Percentiles rank a stretch among this genome's conserved stretches.
phyloP scores from a whole-genome alignment of 768 basidiomycete species.

The Panaeolus cyanescens region DNA sequence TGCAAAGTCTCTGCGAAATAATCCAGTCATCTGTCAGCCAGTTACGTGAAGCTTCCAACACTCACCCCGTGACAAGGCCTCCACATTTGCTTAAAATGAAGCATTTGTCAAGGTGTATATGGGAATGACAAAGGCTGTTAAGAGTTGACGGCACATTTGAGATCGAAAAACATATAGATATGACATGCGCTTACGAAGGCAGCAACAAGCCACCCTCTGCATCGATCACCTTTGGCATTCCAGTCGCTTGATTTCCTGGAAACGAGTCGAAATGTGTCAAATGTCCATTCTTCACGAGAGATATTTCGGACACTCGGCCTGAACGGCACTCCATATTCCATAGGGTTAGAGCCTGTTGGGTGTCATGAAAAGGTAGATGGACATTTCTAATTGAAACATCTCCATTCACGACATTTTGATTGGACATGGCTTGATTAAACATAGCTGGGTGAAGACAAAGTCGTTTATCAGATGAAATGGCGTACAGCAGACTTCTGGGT shows the following conservation, averaged over 20 bases:
- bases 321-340: slow-evolving; percentile 23
- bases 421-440: not conserved
- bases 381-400: slow-evolving; percentile 18
- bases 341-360: slow-evolving; percentile 11
- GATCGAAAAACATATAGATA: slow-evolving; percentile 11
- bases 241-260: slow-evolving; percentile 2
- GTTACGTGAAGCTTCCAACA: slow-evolving; percentile 5
- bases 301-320: slow-evolving; percentile 18
- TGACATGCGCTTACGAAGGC: slow-evolving; percentile 32
- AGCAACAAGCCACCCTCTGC: slow-evolving; percentile 34
- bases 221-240: slow-evolving; percentile 14
- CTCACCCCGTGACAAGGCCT: slow-evolving; percentile 53
- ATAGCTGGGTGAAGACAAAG: not conserved
- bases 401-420: slow-evolving; percentile 5
- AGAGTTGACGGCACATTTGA: slow-evolving; percentile 12
- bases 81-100: slow-evolving; percentile 61
- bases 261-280: slow-evolving; percentile 1
- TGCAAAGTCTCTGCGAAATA: slow-evolving; percentile 43
- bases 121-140: slow-evolving; percentile 54
- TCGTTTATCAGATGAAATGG: not conserved
- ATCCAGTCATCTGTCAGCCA: not conserved
- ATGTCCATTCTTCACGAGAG: slow-evolving; percentile 5
- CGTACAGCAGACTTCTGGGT: not conserved
- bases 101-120: slow-evolving; percentile 72
- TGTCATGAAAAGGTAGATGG: slow-evolving; percentile 13